Evolutionary conservation across 441 rosid species (phyloP).

Genomic region (Arabidopsis hybrid): DNA sequence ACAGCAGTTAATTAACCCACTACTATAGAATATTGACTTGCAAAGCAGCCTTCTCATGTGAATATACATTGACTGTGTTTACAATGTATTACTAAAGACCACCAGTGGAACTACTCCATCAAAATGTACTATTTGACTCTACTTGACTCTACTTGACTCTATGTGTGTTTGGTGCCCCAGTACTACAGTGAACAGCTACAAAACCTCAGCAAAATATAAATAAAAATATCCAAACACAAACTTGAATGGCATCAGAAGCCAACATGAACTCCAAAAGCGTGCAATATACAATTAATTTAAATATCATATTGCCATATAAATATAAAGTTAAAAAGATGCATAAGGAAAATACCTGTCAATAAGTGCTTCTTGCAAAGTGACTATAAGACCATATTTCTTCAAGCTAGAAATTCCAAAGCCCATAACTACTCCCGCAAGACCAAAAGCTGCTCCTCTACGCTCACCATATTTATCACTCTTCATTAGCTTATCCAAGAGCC

Average conservation of each 20-base stretch:
- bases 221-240: constrained; percentile 7
- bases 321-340: constrained; percentile 8
- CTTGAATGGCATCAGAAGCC: neutral
- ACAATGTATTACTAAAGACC: constrained; percentile 9
- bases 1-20: constrained; percentile 5
- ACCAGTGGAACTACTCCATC: constrained; percentile 4
- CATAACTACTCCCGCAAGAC: constrained; percentile 94
- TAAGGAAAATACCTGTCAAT: constrained; percentile 70
- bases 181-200: constrained; percentile 1
- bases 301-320: constrained; percentile 16
- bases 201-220: constrained; percentile 7
- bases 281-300: constrained; percentile 1
- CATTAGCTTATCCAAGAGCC: constrained; percentile 86
- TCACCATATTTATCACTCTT: constrained; percentile 98
- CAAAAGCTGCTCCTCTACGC: constrained; percentile 99
- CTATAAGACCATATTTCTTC: constrained; percentile 79
- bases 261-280: neutral
- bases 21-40: constrained; percentile 2
- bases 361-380: constrained; percentile 73
- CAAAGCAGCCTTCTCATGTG: constrained; percentile 14
- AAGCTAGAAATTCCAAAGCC: constrained; percentile 93
- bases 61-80: constrained; percentile 17
- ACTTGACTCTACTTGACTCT: neutral
- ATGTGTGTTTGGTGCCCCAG: neutral
- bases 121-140: constrained; percentile 6